phyloP scores from a whole-genome alignment of 345 rosid genomes.

The Sisymbrium irio region DNA sequence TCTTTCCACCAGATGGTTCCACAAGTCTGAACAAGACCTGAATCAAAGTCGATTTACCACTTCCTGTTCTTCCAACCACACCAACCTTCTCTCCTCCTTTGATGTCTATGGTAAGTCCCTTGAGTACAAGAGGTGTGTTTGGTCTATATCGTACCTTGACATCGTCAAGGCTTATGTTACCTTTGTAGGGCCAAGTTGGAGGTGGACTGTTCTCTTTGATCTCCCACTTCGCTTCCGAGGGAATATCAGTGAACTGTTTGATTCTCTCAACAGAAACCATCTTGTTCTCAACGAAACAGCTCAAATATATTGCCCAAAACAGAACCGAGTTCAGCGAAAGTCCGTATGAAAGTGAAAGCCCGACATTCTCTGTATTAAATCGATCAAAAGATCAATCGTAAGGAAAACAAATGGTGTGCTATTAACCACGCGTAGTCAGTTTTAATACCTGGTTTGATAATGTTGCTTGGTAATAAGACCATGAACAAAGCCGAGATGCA shows the following conservation, averaged over 20 bases:
- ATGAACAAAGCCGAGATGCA: slow-evolving; percentile 76
- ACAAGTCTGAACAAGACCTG: slow-evolving; percentile 91
- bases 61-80: slow-evolving; percentile 93
- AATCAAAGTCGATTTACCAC: slow-evolving; percentile 91
- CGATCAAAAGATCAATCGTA: neutral
- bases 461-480: slow-evolving; percentile 75
- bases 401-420: neutral
- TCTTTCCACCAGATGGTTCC: slow-evolving; percentile 81
- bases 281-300: slow-evolving; percentile 85
- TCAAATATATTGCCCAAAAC: slow-evolving; percentile 74
- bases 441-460: slow-evolving; percentile 71
- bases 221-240: slow-evolving; percentile 80
- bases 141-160: slow-evolving; percentile 87
- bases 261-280: slow-evolving; percentile 96
- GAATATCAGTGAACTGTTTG: slow-evolving; percentile 76
- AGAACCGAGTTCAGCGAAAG: slow-evolving; percentile 74
- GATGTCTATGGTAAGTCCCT: slow-evolving; percentile 77
- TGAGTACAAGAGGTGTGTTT: slow-evolving; percentile 83
- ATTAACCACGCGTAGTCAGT: neutral
- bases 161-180: slow-evolving; percentile 72
- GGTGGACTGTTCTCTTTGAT: slow-evolving; percentile 64
- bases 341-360: slow-evolving; percentile 90
- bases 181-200: slow-evolving; percentile 71
- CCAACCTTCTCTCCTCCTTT: slow-evolving; percentile 89
- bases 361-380: slow-evolving; percentile 63